Base-by-base conservation (phyloP, 2,329 filamentous ascomycete species). In the Cordyceps cateniannulata region DNA sequence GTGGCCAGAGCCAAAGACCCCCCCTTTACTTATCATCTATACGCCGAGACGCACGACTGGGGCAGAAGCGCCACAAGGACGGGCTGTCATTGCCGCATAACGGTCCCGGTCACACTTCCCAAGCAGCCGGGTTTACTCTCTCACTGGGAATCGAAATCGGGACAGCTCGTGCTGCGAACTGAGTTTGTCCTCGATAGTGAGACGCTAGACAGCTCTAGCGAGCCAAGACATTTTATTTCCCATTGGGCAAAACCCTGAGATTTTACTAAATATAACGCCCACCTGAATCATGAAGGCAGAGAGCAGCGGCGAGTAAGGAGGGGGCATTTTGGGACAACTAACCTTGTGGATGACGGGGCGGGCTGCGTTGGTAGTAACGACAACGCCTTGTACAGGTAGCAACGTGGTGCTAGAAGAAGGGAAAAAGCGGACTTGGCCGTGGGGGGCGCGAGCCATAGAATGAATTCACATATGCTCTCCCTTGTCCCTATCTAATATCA, bases 31-130 rank as follows among this genome's bases (percentile, higher is more conserved):
- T 57, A 45, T 45, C 20, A 56, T 57, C 38, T 61, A 57, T 56
- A 55, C 59, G 59, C 59, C 59, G 52, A 61, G 59, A 51, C 59
- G 51, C 52, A 56, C 44, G 10, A 56, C 32, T 57, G 59, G 59
- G 59, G 59, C 52, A 35, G 45, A 56, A 56, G 59, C 59, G 59
- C 59, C 59, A 61, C 59, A 44, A 35, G 22, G 22, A 29, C 47
- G 51, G 42, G 32, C 47, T 38, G 48, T 38, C 47, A 51, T 56
- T 61, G 47, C 59, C 51, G 50, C 50, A 54, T 8, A 42, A 42
- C 16, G 16, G 35, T 51, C 20, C 24, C 56, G 44, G 32, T 35
- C 32, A 12, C 32, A 35, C 32, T 59, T 59, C n/a, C 56, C 38
- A 59, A 38, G 24, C n/a, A 25, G 38, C 49, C 56, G 56, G 56